Conservation (phyloP, 768 basidiomycete genomes). For the Mycena galericulata region DNA sequence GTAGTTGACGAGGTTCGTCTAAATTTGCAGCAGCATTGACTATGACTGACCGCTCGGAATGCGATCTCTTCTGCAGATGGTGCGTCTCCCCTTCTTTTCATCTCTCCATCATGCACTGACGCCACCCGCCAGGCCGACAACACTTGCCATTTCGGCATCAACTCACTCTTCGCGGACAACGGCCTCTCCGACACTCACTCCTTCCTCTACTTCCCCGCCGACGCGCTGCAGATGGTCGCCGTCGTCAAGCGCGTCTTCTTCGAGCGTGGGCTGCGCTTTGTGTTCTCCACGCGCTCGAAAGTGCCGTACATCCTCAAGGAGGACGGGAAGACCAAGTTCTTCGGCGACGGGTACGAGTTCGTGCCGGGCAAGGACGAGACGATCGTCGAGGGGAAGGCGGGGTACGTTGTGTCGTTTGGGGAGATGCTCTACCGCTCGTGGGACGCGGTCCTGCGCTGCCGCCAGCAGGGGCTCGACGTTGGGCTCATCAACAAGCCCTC, state of each 20-base stretch:
- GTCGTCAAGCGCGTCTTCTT: conserved; percentile 85
- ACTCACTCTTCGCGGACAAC: conserved; percentile 91
- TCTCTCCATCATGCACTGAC: not conserved
- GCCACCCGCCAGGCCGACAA: conserved; percentile 47
- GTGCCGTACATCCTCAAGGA: conserved; percentile 88
- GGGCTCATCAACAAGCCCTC: conserved; percentile 90
- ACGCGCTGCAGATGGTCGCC: conserved; percentile 83
- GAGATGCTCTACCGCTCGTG: conserved; percentile 89
- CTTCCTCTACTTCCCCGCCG: conserved; percentile 90
- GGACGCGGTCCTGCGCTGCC: conserved; percentile 83
- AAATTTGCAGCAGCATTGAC: not conserved
- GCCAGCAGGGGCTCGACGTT: conserved; percentile 80
- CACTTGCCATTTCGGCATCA: conserved; percentile 78
- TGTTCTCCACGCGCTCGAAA: conserved; percentile 92
- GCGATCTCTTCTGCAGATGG: conserved; percentile 44
- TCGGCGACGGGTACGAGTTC: conserved; percentile 80
- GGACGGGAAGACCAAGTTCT: conserved; percentile 75
- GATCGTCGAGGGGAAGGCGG: conserved; percentile 80
- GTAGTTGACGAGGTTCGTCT: conserved; percentile 71
- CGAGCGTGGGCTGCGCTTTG: conserved; percentile 83
- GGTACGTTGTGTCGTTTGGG: conserved; percentile 88
- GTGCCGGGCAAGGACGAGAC: conserved; percentile 88
- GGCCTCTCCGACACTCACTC: conserved; percentile 85
- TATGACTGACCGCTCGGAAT: conserved; percentile 4
- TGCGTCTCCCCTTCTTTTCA: conserved; percentile 44